Evolutionary conservation across 805 yeast species (phyloP).

Genomic region (Saturnispora dispora): DNA sequence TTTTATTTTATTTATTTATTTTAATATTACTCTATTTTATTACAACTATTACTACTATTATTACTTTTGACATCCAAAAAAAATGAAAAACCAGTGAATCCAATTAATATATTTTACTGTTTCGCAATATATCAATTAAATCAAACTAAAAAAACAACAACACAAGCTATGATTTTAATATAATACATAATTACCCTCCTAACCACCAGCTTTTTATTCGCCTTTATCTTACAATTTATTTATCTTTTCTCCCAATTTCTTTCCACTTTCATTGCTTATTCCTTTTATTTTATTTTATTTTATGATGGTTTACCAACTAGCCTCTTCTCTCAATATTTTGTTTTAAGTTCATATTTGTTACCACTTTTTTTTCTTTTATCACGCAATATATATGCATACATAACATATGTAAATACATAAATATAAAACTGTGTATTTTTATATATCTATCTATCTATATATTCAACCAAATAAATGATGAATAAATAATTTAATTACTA

Average conservation of each 20-base stretch:
- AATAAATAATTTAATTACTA: too few relatives aligned
- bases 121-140: neutral
- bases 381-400: neutral
- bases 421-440: too few relatives aligned
- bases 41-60: too few relatives aligned
- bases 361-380: neutral
- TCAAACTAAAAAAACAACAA: neutral
- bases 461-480: too few relatives aligned
- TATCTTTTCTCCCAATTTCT: neutral
- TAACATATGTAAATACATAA: neutral
- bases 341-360: neutral
- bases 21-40: neutral
- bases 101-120: neutral
- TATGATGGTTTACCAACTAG: neutral
- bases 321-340: neutral
- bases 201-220: neutral
- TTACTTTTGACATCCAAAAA: neutral
- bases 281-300: slow-evolving; percentile 1
- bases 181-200: neutral
- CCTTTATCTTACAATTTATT: neutral
- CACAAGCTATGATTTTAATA: neutral
- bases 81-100: neutral
- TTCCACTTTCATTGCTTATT: neutral
- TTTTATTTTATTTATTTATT: neutral
- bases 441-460: too few relatives aligned